Conservation (phyloP, 1,139 yeast genomes). For the Lodderomyces theae region DNA sequence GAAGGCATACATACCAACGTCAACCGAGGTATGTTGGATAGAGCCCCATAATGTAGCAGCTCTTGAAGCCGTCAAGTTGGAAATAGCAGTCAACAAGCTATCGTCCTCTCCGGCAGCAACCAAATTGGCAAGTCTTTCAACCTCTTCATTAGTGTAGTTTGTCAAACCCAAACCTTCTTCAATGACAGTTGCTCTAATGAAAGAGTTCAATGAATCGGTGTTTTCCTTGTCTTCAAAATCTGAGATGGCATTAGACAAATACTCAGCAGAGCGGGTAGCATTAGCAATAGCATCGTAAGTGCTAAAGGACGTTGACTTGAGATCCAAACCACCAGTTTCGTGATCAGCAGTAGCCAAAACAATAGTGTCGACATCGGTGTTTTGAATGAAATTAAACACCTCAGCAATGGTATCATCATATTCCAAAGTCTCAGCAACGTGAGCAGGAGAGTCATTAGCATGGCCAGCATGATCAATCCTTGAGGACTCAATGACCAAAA, state of each 20-base stretch:
- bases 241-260: slow-evolving; percentile 37
- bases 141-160: slow-evolving; percentile 52
- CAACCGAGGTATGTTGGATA: slow-evolving; percentile 89
- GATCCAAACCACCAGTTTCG: slow-evolving; percentile 79
- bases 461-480: slow-evolving; percentile 94
- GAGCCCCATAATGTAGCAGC: slow-evolving; percentile 89
- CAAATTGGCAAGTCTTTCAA: slow-evolving; percentile 28
- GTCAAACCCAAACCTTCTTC: slow-evolving; percentile 57
- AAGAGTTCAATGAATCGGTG: slow-evolving; percentile 33
- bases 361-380: slow-evolving; percentile 68
- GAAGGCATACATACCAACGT: slow-evolving; percentile 78
- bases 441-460: slow-evolving; percentile 64
- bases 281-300: slow-evolving; percentile 66
- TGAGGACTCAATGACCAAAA: slow-evolving; percentile 80
- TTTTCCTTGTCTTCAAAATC: slow-evolving; percentile 23
- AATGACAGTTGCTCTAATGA: slow-evolving; percentile 49
- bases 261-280: slow-evolving; percentile 74
- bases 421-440: slow-evolving; percentile 45
- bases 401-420: slow-evolving; percentile 74
- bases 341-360: slow-evolving; percentile 82
- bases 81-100: slow-evolving; percentile 32
- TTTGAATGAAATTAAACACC: slow-evolving; percentile 63
- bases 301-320: slow-evolving; percentile 62
- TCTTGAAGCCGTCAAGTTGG: slow-evolving; percentile 61
- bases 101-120: slow-evolving; percentile 17